A percentile compares a stretch with the other conserved stretches of the same genome.
Conservation (phyloP, 2,329 filamentous ascomycete species). For the Sclerotinia minor region DNA sequence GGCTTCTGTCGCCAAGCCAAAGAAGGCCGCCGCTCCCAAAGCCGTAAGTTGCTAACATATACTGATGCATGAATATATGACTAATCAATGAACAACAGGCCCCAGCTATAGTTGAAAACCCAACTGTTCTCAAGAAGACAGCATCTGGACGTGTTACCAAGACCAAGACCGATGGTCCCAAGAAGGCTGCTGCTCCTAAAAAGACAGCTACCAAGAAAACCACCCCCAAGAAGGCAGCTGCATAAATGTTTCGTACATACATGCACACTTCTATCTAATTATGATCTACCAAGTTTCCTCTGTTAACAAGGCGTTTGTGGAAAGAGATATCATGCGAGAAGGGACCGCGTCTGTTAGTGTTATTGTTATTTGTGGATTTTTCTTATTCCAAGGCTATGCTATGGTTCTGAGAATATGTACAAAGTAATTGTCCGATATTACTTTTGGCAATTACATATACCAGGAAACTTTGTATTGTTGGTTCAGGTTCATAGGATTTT, state of each 20-base stretch:
- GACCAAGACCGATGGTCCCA: slow-evolving; percentile 51
- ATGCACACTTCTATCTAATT: slow-evolving; percentile 1
- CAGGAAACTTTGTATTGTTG: slow-evolving; percentile 13
- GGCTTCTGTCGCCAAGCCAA: slow-evolving; percentile 33
- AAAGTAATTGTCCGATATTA: slow-evolving; percentile 22
- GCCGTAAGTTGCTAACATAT: slow-evolving; percentile 33
- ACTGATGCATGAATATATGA: neutral
- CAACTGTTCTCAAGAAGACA: slow-evolving; percentile 65
- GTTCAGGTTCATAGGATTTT: slow-evolving; percentile 3
- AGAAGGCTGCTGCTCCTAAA: slow-evolving; percentile 45
- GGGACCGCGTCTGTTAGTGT: slow-evolving; percentile 10
- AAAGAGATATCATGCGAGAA: slow-evolving; percentile 8
- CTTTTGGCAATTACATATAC: slow-evolving; percentile 21
- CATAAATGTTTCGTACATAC: slow-evolving; percentile 4
- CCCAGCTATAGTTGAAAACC: slow-evolving; percentile 63
- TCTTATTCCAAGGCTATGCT: slow-evolving; percentile 28
- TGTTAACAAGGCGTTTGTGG: slow-evolving; percentile 17
- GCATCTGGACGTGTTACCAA: slow-evolving; percentile 73
- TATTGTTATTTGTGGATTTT: slow-evolving; percentile 30
- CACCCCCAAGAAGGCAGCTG: slow-evolving; percentile 38
- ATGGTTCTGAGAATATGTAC: slow-evolving; percentile 27
- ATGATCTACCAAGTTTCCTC: neutral
- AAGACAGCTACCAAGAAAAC: slow-evolving; percentile 33
- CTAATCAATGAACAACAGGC: slow-evolving; percentile 48
- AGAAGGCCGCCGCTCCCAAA: slow-evolving; percentile 39